These are phyloP conservation scores for Fimicolochytrium jonesii DNA, from an alignment of 192 early-diverging fungal genomes.

Conservation along the genomic window DNA sequence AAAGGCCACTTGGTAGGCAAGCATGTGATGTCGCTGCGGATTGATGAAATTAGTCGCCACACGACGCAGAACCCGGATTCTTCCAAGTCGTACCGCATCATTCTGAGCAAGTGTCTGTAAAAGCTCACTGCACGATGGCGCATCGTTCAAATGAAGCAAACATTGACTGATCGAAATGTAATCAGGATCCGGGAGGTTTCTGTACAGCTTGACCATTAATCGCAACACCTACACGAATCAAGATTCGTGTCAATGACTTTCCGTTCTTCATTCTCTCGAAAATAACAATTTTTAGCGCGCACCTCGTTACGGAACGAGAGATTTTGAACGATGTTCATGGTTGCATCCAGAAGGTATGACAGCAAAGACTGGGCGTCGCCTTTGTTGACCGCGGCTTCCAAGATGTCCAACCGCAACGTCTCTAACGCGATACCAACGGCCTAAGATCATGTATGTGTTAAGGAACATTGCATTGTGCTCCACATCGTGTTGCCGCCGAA, in stretches of 20 bases:
- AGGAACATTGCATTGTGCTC: too few species aligned
- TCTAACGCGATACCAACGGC: constrained; percentile 96
- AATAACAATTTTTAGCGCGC: too few species aligned
- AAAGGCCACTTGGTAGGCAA: constrained; percentile 97
- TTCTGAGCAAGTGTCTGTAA: constrained; percentile 63
- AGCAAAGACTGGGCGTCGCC: constrained; percentile 61
- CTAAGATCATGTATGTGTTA: too few species aligned
- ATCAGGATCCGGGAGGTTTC: constrained; percentile 74
- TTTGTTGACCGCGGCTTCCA: constrained; percentile 77
- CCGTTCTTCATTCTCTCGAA: background rate
- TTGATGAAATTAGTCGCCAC: background rate
- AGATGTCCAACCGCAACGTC: constrained; percentile 80
- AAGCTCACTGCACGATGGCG: constrained; percentile 66
- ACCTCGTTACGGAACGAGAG: constrained; percentile 80
- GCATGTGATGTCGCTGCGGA: constrained; percentile 61
- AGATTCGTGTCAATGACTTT: background rate
- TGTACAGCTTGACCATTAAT: constrained; percentile 71
- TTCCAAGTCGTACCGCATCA: constrained; percentile 41
- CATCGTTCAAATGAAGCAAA: constrained; percentile 86
- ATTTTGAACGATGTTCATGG: constrained; percentile 80
- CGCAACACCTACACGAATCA: constrained; percentile 52
- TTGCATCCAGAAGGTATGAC: constrained; percentile 78
- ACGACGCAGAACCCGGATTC: background rate
- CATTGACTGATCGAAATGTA: constrained; percentile 90
- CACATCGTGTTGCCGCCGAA: too few species aligned